Conservation (phyloP, 1,284 basidiomycete species). For the Ceratobasidium sp. region DNA sequence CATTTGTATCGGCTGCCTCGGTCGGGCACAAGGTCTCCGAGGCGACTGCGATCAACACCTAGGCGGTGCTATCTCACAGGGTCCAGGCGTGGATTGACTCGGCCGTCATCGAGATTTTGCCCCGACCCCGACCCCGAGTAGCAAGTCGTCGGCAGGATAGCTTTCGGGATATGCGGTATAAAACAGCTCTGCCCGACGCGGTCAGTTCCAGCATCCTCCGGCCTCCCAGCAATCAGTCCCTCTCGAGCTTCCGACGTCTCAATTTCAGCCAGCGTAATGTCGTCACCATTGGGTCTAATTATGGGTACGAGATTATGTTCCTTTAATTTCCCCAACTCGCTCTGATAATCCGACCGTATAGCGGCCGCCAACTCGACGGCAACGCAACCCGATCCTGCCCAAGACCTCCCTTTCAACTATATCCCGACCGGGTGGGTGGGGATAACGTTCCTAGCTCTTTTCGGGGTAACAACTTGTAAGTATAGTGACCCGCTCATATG, state of each 20-base stretch:
- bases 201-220: neutral
- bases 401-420: slow-evolving; percentile 38
- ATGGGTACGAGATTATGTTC: neutral
- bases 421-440: slow-evolving; percentile 42
- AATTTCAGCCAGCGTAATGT: neutral
- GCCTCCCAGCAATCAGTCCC: neutral
- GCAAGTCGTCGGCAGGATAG: neutral
- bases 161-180: neutral
- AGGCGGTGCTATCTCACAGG: neutral
- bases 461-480: slow-evolving; percentile 28
- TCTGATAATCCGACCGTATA: neutral
- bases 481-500: neutral
- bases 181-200: neutral
- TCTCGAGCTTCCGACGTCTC: neutral
- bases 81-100: neutral
- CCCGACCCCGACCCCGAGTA: slow-evolving; percentile 4
- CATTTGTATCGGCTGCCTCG: neutral
- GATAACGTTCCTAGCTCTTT: slow-evolving; percentile 46
- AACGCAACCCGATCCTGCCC: slow-evolving; percentile 1
- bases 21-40: slow-evolving; percentile 2
- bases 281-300: slow-evolving; percentile 3
- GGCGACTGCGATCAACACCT: neutral
- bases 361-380: slow-evolving; percentile 8
- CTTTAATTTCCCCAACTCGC: neutral
- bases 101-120: no score